Evolutionary conservation across 2,329 filamentous ascomycete genomes (phyloP), one percentile per base, ranked within the genome.

Genomic region (Passalora sequoiae): DNA sequence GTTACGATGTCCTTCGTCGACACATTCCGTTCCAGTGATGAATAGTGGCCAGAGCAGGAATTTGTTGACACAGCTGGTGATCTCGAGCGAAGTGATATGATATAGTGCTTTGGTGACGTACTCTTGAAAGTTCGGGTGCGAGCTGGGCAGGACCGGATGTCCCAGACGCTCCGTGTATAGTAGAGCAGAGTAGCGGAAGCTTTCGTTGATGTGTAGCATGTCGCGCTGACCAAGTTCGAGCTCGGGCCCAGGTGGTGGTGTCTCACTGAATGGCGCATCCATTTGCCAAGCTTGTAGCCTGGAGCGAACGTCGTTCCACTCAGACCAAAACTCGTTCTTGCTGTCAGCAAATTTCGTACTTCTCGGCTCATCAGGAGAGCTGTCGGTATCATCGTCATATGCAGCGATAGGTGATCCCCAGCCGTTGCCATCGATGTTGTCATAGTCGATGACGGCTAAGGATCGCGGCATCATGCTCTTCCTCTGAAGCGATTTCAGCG

Each of bases 31-130:
- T 15, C 89, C 89, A 1, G 84, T 82, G 40, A 96, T 84, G 63
- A 96, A 95, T 3, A 96, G 75, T 2, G 91, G 89, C 91, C 89
- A 96, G 6, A 96, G 78, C 7, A 96, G 70, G 63, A 94, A 95
- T 61, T 95, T 94, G 66, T 94, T 84, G 27, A 84, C 82, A 36
- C 75, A 77, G 57, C 78, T 81, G 29, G 77, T 84, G 3, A 82
- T 76, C 49, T 86, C 81, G 27, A 96, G 80, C 40, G 82, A 83
- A 5, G 82, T 84, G 44, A 92, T 86, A 66, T 94, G 91, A 66
- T 82, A 85, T 29, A 96, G 77, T 1, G 89, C 85, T 53, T 87
- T 82, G 59, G 81, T 81, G 43, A 95, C 89, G 15, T 94, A 76
- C 53, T 81, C 83, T 64, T 94, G 87, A 66, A 95, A 89, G 61